phyloP scores from a whole-genome alignment of 495 filamentous ascomycete species.

The Tetracladium setigerum region DNA sequence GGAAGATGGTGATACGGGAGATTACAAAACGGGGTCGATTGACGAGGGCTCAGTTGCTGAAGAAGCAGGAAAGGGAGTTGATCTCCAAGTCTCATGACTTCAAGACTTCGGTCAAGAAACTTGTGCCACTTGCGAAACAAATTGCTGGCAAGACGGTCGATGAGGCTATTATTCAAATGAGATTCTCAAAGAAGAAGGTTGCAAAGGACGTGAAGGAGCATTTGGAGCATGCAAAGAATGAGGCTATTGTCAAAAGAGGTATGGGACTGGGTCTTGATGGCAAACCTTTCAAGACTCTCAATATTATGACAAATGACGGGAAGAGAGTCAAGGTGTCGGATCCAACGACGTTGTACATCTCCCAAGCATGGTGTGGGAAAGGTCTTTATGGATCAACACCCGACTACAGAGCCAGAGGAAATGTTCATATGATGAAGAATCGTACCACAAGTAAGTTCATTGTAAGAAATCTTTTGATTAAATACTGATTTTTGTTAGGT shows the following conservation, averaged over 20 bases:
- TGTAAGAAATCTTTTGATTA: neutral
- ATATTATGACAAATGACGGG: conserved; percentile 47
- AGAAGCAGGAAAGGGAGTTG: conserved; percentile 65
- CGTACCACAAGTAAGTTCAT: conserved; percentile 65
- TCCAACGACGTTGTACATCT: conserved; percentile 71
- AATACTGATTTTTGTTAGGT: conserved; percentile 32
- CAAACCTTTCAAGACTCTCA: conserved; percentile 23
- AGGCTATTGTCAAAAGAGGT: conserved; percentile 65
- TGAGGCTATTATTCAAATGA: conserved; percentile 92
- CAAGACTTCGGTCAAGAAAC: conserved; percentile 83
- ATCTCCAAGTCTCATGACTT: conserved; percentile 55
- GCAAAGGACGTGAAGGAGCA: conserved; percentile 72
- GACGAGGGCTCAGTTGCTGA: conserved; percentile 51
- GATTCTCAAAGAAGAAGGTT: conserved; percentile 88
- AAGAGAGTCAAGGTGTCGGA: conserved; percentile 57
- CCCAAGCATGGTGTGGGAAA: conserved; percentile 84
- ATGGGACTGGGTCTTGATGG: conserved; percentile 68
- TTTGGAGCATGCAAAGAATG: conserved; percentile 67
- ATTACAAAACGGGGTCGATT: conserved; percentile 61
- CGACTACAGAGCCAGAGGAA: conserved; percentile 64
- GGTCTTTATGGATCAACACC: conserved; percentile 47
- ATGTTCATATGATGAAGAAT: conserved; percentile 48
- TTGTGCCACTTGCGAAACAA: conserved; percentile 73
- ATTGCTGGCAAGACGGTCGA: conserved; percentile 86
- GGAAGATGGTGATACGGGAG: conserved; percentile 70